phyloP scores from a whole-genome alignment of 1,139 yeast genomes.

The Nakaseomyces delphensis region DNA sequence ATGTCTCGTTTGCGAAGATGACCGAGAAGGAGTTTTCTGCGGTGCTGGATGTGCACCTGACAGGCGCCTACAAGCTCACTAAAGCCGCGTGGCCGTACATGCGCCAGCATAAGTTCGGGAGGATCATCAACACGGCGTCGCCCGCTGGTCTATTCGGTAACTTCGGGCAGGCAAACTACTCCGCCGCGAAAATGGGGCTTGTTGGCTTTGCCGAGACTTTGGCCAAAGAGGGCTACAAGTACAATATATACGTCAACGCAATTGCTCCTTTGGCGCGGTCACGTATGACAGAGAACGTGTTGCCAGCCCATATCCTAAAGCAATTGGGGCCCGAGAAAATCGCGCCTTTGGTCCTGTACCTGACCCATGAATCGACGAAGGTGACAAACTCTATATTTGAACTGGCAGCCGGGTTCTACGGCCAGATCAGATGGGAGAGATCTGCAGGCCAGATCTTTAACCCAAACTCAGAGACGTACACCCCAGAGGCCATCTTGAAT shows the following conservation, averaged over 20 bases:
- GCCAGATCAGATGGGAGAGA: constrained; percentile 93
- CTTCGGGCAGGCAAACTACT: constrained; percentile 93
- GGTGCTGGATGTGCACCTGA: constrained; percentile 79
- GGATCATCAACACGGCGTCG: constrained; percentile 85
- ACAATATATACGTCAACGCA: constrained; percentile 75
- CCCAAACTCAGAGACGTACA: constrained; percentile 58
- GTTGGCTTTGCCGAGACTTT: constrained; percentile 90
- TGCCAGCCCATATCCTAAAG: constrained; percentile 79
- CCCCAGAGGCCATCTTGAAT: constrained; percentile 77
- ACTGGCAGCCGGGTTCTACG: constrained; percentile 89
- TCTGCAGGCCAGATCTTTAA: constrained; percentile 78
- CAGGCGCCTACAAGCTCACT: constrained; percentile 80
- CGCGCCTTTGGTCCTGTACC: constrained; percentile 78
- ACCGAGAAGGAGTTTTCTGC: constrained; percentile 67
- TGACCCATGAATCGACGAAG: constrained; percentile 53
- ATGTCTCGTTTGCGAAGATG: constrained; percentile 64
- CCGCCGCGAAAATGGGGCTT: constrained; percentile 86
- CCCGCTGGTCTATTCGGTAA: constrained; percentile 97
- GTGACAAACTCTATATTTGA: constrained; percentile 75
- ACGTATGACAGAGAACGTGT: constrained; percentile 86
- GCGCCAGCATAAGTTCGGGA: constrained; percentile 75
- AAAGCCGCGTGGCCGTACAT: constrained; percentile 91
- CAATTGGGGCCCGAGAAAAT: constrained; percentile 79
- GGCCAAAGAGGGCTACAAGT: constrained; percentile 85
- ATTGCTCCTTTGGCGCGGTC: constrained; percentile 94